These are phyloP conservation scores for Globisporangium lucens DNA, from an alignment of 352 stramenopile species.

Conservation along the genomic window DNA sequence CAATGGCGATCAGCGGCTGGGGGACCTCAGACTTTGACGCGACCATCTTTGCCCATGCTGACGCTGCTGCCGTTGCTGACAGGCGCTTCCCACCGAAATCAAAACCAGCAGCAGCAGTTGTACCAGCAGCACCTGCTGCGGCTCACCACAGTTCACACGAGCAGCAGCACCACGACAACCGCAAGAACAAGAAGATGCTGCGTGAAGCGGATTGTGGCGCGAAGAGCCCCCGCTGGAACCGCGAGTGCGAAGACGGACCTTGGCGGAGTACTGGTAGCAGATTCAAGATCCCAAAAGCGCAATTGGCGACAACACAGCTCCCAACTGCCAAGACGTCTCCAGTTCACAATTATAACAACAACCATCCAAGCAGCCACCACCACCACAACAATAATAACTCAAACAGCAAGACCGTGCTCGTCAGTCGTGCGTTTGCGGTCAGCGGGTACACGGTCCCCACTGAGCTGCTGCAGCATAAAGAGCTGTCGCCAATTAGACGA, in stretches of 20 bases:
- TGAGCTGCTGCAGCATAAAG: neutral
- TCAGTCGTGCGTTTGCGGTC: neutral
- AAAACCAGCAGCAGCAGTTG: neutral
- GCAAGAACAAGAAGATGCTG: neutral
- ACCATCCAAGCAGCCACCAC: neutral
- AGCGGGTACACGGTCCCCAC: neutral
- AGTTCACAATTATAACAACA: neutral
- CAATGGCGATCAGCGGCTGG: constrained; percentile 23
- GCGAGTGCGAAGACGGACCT: no score
- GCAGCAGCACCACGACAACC: neutral
- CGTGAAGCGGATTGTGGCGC: no score
- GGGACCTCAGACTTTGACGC: constrained; percentile 23
- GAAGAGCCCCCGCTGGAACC: no score
- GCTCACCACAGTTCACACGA: neutral
- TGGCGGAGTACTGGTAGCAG: neutral
- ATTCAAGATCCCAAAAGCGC: neutral
- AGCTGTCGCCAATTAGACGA: neutral
- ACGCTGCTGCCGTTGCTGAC: no score
- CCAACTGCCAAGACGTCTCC: neutral
- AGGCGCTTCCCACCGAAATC: neutral
- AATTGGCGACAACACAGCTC: neutral
- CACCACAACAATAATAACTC: neutral
- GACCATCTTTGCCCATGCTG: neutral
- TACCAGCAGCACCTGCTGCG: neutral
- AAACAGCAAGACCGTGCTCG: neutral